Base-by-base conservation (phyloP, 1,284 basidiomycete species). In the Pseudozyma sp. region DNA sequence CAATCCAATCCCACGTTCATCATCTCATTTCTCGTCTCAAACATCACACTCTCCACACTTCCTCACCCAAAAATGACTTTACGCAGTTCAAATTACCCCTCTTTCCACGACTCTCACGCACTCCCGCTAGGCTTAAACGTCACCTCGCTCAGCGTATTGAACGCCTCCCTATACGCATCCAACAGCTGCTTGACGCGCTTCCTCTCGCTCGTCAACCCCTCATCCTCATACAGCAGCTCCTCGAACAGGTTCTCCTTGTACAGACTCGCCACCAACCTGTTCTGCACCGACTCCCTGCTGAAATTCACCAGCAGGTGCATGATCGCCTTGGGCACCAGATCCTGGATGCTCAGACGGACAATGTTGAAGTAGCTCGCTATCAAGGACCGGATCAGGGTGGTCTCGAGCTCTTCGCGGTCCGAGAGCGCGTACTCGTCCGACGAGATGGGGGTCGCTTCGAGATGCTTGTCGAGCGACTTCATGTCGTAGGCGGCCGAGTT, bases 301-400 rank as follows among this genome's bases (percentile, higher is more conserved):
- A 94, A 90, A 86, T 97, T 99, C 83, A 99, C 96, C 73, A 97
- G 88, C 81, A 95, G 89, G 75, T 86, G 85, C 69, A 81, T 77
- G 37, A 85, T 79, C 10, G 79, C 79, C 86, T 99, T 99, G 39
- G 97, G 97, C 17, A 99, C 90, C 68, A 98, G 88, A 85, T 99
- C 97, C 82, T 98, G 94, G 75, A 99, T 98, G 80, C 91, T 93
- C 85, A 97, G 94, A 37, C 97, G 91, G 19, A 97, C 92, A 84
- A 99, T 99, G 73, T 89, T 88, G 86, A 99, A 99, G 88, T 99
- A 99, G 14, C 93, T 94, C 31, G 91, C 89, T 83, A 99, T 99
- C 75, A 99, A 89, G 3, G 92, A 92, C 55, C 95, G 91, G 82
- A 99, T 99, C 70, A 99, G 88, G 44, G 90, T 91, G 40, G 94